These are phyloP conservation scores for Melampsora larici-populina DNA, from an alignment of 1,284 basidiomycete genomes.

Conservation along the genomic window DNA sequence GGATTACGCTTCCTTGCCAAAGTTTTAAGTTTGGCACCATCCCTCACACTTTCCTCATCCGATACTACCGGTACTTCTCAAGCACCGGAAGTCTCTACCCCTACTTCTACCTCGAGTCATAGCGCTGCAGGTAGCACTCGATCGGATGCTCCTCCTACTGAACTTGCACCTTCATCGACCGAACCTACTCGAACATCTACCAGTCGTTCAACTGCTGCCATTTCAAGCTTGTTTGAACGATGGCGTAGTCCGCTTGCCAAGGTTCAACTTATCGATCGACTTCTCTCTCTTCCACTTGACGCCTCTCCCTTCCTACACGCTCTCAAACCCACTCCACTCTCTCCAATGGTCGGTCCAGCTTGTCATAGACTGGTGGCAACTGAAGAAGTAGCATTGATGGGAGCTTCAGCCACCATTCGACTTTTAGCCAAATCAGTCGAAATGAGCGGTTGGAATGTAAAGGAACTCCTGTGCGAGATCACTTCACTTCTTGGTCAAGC, in stretches of 20 bases:
- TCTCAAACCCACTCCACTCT: slow-evolving; percentile 39
- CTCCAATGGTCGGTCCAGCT: slow-evolving; percentile 32
- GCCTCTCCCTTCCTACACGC: slow-evolving; percentile 41
- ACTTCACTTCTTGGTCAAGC: slow-evolving; percentile 19
- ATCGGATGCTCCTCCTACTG: neutral
- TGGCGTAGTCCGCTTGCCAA: slow-evolving; percentile 34
- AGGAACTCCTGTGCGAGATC: slow-evolving; percentile 36
- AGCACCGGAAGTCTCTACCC: neutral
- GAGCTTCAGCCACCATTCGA: slow-evolving; percentile 23
- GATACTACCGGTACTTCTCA: neutral
- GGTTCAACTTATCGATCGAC: slow-evolving; percentile 35
- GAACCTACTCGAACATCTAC: slow-evolving; percentile 22
- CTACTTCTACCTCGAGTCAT: slow-evolving; percentile 4
- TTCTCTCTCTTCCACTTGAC: slow-evolving; percentile 38
- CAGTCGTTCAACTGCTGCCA: slow-evolving; percentile 24
- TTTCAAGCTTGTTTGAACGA: slow-evolving; percentile 33
- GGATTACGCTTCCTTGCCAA: slow-evolving; percentile 39
- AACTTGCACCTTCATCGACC: slow-evolving; percentile 20
- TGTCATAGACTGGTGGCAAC: slow-evolving; percentile 36
- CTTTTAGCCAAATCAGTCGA: slow-evolving; percentile 40
- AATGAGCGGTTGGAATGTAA: slow-evolving; percentile 43
- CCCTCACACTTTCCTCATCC: neutral
- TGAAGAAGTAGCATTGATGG: slow-evolving; percentile 18
- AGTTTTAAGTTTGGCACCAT: slow-evolving; percentile 31
- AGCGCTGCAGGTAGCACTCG: neutral